Evolutionary conservation across 257 asterid species (phyloP).

Genomic region (Nicotiana attenuata): DNA sequence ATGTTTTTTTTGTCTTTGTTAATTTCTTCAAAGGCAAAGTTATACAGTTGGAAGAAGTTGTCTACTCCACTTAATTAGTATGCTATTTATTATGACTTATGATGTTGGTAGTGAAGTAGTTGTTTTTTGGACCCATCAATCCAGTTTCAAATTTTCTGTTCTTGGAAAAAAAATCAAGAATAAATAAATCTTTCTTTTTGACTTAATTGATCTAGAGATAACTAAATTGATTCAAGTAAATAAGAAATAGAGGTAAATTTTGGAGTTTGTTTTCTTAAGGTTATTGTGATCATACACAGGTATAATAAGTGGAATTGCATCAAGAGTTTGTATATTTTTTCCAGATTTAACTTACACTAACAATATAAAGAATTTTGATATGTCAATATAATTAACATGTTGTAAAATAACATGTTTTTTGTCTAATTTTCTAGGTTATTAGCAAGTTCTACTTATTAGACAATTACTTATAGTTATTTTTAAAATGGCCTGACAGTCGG

Average conservation of each 20-base stretch:
- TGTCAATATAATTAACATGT: too few species aligned
- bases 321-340: too few species aligned
- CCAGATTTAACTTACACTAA: neutral
- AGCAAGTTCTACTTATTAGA: too few species aligned
- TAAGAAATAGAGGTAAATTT: neutral
- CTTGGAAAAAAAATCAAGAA: neutral
- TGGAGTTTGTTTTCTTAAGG: neutral
- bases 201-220: too few species aligned
- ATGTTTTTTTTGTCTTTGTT: neutral
- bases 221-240: neutral
- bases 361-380: too few species aligned
- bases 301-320: too few species aligned
- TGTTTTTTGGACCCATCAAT: neutral
- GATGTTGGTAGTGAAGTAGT: neutral
- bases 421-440: too few species aligned
- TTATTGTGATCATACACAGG: neutral
- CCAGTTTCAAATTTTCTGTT: neutral
- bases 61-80: neutral
- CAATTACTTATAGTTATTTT: too few species aligned
- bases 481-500: too few species aligned
- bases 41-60: neutral
- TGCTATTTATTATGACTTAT: conserved; percentile 10
- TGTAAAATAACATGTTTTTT: too few species aligned
- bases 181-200: neutral
- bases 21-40: neutral